These are phyloP conservation scores for Leishmania mexicana DNA, from an alignment of 208 protist species.

Conservation along the genomic window DNA sequence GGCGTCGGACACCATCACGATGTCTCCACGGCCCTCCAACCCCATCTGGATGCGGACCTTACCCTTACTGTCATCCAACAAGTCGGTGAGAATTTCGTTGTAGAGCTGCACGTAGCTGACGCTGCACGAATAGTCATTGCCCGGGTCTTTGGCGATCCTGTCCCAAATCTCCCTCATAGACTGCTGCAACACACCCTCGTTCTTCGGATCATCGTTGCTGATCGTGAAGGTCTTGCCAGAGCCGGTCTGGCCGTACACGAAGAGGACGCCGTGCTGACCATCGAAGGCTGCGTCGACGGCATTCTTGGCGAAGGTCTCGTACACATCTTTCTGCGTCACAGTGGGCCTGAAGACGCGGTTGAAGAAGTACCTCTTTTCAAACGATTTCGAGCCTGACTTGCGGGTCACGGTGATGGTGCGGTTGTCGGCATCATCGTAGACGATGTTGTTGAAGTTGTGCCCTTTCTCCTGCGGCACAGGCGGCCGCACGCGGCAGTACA, in stretches of 20 bases:
- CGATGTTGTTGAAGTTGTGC: slow-evolving; percentile 78
- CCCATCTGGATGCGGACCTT: slow-evolving; percentile 83
- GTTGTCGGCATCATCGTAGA: slow-evolving; percentile 52
- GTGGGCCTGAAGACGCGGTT: slow-evolving; percentile 69
- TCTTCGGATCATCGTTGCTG: slow-evolving; percentile 86
- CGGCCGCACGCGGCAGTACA: slow-evolving; percentile 86
- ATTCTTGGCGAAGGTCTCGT: slow-evolving; percentile 66
- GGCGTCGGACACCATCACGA: slow-evolving; percentile 72
- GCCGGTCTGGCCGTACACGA: slow-evolving; percentile 93
- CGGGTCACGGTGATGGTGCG: slow-evolving; percentile 50
- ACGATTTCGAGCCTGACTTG: slow-evolving; percentile 41
- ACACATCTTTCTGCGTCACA: slow-evolving; percentile 73
- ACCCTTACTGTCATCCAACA: slow-evolving; percentile 75
- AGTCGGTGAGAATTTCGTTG: slow-evolving; percentile 89
- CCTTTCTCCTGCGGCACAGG: slow-evolving; percentile 69
- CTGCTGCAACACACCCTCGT: slow-evolving; percentile 88
- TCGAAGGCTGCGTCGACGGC: slow-evolving; percentile 90
- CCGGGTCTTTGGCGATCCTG: slow-evolving; percentile 60
- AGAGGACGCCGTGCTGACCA: slow-evolving; percentile 89
- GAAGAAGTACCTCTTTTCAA: slow-evolving; percentile 70
- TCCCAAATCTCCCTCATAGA: slow-evolving; percentile 70
- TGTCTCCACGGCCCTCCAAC: slow-evolving; percentile 74
- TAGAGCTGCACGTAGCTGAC: slow-evolving; percentile 92
- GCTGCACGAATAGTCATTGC: slow-evolving; percentile 79
- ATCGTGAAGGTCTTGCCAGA: slow-evolving; percentile 93